Percentiles rank a stretch among this genome's conserved stretches.
phyloP scores from a whole-genome alignment of 306 rosid genomes.

The Senna tora region DNA sequence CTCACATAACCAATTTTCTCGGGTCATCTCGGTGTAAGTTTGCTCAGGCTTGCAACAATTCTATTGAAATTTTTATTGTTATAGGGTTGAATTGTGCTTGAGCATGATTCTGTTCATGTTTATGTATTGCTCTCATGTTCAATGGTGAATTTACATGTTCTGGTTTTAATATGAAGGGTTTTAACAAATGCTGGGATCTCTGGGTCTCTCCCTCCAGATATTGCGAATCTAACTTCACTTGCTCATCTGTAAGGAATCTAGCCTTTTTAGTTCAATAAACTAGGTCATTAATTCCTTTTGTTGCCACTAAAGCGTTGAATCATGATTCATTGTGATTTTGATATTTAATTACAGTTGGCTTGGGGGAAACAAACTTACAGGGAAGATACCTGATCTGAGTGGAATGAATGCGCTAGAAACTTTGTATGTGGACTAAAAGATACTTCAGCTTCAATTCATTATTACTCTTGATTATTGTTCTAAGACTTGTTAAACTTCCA shows the following conservation, averaged over 20 bases:
- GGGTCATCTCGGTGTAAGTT: constrained; percentile 64
- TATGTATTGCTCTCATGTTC: not conserved
- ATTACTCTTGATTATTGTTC: constrained; percentile 17
- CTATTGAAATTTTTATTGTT: not conserved
- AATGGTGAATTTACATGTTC: constrained; percentile 36
- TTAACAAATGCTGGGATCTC: constrained; percentile 54
- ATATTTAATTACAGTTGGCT: constrained; percentile 64
- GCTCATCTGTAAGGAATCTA: constrained; percentile 64
- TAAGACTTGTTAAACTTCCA: constrained; percentile 20
- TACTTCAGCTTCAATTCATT: constrained; percentile 1
- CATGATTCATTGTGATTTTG: constrained; percentile 6
- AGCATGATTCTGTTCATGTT: not conserved
- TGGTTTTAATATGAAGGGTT: constrained; percentile 53
- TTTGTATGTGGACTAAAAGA: constrained; percentile 53
- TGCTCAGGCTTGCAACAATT: not conserved
- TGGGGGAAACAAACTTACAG: constrained; percentile 67
- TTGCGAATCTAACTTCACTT: constrained; percentile 58
- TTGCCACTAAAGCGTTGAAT: constrained; percentile 1
- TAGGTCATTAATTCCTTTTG: not conserved
- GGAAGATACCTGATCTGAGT: constrained; percentile 67
- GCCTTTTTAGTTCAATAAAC: constrained; percentile 7
- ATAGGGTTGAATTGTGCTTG: not conserved
- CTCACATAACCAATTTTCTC: constrained; percentile 31
- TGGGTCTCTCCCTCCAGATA: constrained; percentile 59
- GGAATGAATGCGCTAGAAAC: constrained; percentile 56